Evolutionary conservation across 805 yeast species (phyloP), one percentile per base, ranked within the genome.

Genomic region (Yarrowia yakushimensis): DNA sequence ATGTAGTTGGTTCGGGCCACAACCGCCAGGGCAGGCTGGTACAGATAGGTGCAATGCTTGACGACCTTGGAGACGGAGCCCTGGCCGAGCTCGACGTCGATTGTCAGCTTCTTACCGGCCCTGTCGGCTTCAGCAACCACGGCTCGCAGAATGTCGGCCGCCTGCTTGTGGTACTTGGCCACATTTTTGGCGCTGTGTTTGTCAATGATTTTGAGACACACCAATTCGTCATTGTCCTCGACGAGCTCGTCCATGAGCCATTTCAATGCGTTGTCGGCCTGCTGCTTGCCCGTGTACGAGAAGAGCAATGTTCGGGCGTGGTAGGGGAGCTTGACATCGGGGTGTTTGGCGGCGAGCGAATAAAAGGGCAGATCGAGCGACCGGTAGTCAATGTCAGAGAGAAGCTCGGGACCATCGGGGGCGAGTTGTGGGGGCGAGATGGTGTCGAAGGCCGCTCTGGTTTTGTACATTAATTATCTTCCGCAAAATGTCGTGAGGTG

Each of bases 161-260:
- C 61, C 39, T 55, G 61, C 28, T 20, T 30, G 22, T 55, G 48
- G 48, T 55, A 55, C 36, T 39, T 41, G 39, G 63, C 61, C n/a
- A 67, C 37, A 18, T 66, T 62, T 50, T 63, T 65, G 20, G 68
- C 65, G 36, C 71, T 73, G 23, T 74, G 73, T 17, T 55, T 55
- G 17, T 79, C 75, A 15, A 80, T 67, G 12, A 78, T 82, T 31
- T 79, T 71, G 20, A 80, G 67, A 46, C 81, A 77, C 4, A 81
- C 78, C 8, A 81, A 66, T 30, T 78, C 80, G 66, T 80, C 83
- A 20, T 79, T 79, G 64, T 80, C 81, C 31, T 70, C 73, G 20
- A 76, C 69, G 61, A 80, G 69, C 64, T 80, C 78, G 48, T 76
- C 78, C 15, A 81, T 65, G 1, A 79, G 72, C 82, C 83, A 80